A percentile compares a stretch with the other conserved stretches of the same genome.
These are phyloP conservation scores for Pachysandra terminalis DNA, from an alignment of 164 flowering plant genomes.

Conservation along the genomic window DNA sequence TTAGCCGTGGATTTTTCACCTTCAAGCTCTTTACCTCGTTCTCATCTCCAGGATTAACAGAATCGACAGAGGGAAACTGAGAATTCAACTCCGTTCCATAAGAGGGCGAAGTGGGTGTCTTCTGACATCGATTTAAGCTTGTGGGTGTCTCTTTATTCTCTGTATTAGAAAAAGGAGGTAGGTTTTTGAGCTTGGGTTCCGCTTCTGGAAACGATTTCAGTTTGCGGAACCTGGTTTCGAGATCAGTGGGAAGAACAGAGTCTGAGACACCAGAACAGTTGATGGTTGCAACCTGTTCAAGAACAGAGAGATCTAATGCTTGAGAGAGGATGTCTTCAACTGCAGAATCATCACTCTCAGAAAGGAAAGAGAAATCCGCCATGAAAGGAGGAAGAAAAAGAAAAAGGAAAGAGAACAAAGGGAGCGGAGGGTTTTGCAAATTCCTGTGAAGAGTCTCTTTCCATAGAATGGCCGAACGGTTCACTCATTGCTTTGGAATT, in stretches of 20 bases:
- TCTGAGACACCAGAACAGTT: slow-evolving; percentile 54
- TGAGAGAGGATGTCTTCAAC: slow-evolving; percentile 63
- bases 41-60: not conserved
- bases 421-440: not conserved
- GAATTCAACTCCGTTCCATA: not conserved
- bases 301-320: slow-evolving; percentile 49
- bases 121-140: slow-evolving; percentile 1
- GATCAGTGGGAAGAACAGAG: slow-evolving; percentile 50
- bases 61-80: not conserved
- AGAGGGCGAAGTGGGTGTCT: slow-evolving; percentile 9
- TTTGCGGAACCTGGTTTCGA: slow-evolving; percentile 58
- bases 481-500: not conserved
- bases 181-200: slow-evolving; percentile 2
- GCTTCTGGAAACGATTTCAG: slow-evolving; percentile 65
- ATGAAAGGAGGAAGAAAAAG: slow-evolving; percentile 19
- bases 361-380: slow-evolving; percentile 45
- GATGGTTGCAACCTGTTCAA: slow-evolving; percentile 65
- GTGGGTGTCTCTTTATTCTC: not conserved
- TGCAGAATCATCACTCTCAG: slow-evolving; percentile 52
- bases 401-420: not conserved
- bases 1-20: not conserved
- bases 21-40: slow-evolving; percentile 1
- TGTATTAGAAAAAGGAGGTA: not conserved
- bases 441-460: not conserved
- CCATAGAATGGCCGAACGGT: not conserved